Evolutionary conservation across 208 protist genomes (phyloP).

Genomic region (Wallacemonas collosoma): DNA sequence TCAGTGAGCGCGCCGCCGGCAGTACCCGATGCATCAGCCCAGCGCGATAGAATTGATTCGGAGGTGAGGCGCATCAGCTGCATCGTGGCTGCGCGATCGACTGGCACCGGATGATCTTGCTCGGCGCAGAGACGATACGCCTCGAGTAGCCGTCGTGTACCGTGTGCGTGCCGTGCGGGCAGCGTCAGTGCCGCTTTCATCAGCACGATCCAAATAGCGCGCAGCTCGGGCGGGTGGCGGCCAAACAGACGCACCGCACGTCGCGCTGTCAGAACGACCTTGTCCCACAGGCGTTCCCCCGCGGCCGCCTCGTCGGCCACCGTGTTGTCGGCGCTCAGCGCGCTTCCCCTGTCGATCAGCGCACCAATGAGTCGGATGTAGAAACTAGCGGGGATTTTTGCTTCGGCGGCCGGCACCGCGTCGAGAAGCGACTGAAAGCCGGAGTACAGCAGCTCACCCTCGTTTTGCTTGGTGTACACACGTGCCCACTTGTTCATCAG

Average conservation of each 20-base stretch:
- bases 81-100: slow-evolving; percentile 54
- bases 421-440: slow-evolving; percentile 41
- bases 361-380: slow-evolving; percentile 69
- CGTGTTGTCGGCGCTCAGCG: background rate
- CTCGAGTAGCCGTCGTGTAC: slow-evolving; percentile 48
- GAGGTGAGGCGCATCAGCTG: slow-evolving; percentile 61
- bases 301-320: background rate
- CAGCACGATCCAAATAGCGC: slow-evolving; percentile 64
- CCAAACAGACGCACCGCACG: slow-evolving; percentile 61
- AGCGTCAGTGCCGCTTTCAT: slow-evolving; percentile 77
- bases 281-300: slow-evolving; percentile 25
- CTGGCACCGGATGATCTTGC: slow-evolving; percentile 32
- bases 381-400: slow-evolving; percentile 57
- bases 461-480: slow-evolving; percentile 57
- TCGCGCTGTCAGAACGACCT: slow-evolving; percentile 36
- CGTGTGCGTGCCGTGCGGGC: slow-evolving; percentile 21
- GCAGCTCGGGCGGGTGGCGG: slow-evolving; percentile 38
- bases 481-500: slow-evolving; percentile 77
- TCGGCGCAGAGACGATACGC: slow-evolving; percentile 67
- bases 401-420: slow-evolving; percentile 43
- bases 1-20: background rate
- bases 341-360: slow-evolving; percentile 45
- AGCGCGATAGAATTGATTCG: slow-evolving; percentile 25
- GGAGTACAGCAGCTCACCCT: slow-evolving; percentile 44
- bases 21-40: slow-evolving; percentile 14